Percentiles rank a stretch among this genome's conserved stretches.
These are phyloP conservation scores for Populus simonii DNA, from an alignment of 345 rosid genomes.

Conservation along the genomic window DNA sequence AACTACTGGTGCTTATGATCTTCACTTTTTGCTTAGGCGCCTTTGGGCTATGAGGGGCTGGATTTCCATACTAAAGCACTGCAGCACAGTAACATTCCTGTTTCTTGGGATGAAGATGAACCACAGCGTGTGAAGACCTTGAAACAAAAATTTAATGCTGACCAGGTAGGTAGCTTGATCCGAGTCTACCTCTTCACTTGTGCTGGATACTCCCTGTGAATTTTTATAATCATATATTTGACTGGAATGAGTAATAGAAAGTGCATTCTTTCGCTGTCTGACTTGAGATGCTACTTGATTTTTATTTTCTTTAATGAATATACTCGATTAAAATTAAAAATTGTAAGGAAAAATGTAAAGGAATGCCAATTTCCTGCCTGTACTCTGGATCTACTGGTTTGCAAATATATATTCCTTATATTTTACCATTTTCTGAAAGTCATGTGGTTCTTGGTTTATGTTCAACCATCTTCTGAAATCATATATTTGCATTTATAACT, in stretches of 20 bases:
- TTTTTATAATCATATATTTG: background rate
- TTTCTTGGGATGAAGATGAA: slow-evolving; percentile 98
- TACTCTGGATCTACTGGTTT: no score
- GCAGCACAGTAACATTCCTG: slow-evolving; percentile 70
- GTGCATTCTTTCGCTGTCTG: no score
- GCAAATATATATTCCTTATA: no score
- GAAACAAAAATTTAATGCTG: slow-evolving; percentile 65
- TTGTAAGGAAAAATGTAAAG: no score
- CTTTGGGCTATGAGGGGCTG: slow-evolving; percentile 63
- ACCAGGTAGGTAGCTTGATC: slow-evolving; percentile 51
- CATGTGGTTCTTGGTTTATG: background rate
- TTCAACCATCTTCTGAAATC: background rate
- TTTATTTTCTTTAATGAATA: no score
- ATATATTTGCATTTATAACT: background rate
- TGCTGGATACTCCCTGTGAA: background rate
- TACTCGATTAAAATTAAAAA: background rate
- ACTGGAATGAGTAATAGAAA: background rate
- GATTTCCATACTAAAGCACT: slow-evolving; percentile 78
- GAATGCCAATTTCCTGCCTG: no score
- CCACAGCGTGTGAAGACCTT: slow-evolving; percentile 78
- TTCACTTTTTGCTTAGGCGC: slow-evolving; percentile 49
- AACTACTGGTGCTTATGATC: background rate
- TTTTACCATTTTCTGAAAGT: no score
- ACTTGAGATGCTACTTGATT: no score
- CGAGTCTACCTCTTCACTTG: background rate